Base-by-base conservation (phyloP, 2,329 filamentous ascomycete species). In the Elsinoe batatas region DNA sequence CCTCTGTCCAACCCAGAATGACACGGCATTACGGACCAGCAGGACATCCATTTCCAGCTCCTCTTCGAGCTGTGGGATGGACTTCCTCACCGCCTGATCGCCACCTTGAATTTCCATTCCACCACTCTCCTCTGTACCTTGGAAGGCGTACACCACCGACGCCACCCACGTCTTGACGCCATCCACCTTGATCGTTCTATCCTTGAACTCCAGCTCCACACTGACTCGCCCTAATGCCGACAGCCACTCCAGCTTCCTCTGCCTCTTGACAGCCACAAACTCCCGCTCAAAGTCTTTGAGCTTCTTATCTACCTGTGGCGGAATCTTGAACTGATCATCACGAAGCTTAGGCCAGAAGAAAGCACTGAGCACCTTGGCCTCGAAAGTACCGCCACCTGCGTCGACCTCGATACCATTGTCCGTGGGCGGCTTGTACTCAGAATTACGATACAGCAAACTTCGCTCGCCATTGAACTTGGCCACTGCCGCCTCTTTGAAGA, bases 281-380 rank as follows among this genome's bases (percentile, higher is more conserved):
- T 84, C 84, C 4, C 76, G 69, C 56, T 85, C 84, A 68, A 95
- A 97, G 47, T 74, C 76, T 50, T 79, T 72, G 67, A 94, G 88
- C 30, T 87, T 72, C 3, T 77, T 69, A 5, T 67, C 62, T 17
- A 89, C 79, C 1, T 76, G 73, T 0, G 69, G 58, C 1, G 88
- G 88, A 2, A 90, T 74, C 18, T 72, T 67, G 66, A 90, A 90
- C 2, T 76, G 74, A 56, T 88, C 85, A 58, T 83, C 79, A 50
- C 87, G 81, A 18, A 95, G 75, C 8, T 83, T 79, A 0, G 93
- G 93, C 93, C 93, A 98, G 75, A 94, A 98, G 59, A 95, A 83
- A 18, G 90, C 82, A 0, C 91, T 96, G 4, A 97, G 76, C 53
- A 97, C 91, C 67, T 93, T 91, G 30, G 89, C 83, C 63, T 91